Conservation (phyloP, 176 grass and related monocot species). For the Phragmites australis region DNA sequence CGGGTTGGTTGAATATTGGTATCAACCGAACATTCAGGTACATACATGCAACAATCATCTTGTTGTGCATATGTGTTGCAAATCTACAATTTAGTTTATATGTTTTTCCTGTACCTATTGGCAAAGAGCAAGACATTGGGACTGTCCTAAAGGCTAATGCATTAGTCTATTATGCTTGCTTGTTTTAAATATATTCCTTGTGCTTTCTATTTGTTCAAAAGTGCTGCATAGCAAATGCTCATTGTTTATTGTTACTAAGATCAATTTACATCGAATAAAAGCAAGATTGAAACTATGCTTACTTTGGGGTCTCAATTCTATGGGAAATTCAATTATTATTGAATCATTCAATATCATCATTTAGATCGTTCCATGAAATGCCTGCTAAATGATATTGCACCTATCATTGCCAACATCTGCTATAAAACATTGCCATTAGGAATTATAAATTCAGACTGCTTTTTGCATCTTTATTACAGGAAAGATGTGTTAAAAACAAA, state of each 20-base stretch:
- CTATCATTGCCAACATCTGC: neutral
- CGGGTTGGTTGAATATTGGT: neutral
- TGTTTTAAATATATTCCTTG: neutral
- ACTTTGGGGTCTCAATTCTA: neutral
- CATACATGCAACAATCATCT: too few relatives aligned
- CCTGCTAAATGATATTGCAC: neutral
- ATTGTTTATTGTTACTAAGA: neutral
- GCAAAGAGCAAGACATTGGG: neutral
- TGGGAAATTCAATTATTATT: neutral
- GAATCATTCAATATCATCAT: neutral
- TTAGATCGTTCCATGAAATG: constrained; percentile 5
- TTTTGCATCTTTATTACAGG: neutral
- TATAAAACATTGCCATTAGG: too few relatives aligned
- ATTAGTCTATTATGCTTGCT: neutral
- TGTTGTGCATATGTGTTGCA: neutral
- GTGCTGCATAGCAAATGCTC: neutral
- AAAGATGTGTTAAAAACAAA: neutral
- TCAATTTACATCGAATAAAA: neutral
- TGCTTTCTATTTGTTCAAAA: neutral
- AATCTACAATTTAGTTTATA: neutral
- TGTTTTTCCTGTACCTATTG: neutral
- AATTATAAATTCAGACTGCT: too few relatives aligned
- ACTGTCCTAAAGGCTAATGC: neutral
- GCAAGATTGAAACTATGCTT: neutral
- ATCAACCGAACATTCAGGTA: neutral